These are phyloP conservation scores for Tylopilus cervinicoccineus DNA, from an alignment of 768 basidiomycete species.

Conservation along the genomic window DNA sequence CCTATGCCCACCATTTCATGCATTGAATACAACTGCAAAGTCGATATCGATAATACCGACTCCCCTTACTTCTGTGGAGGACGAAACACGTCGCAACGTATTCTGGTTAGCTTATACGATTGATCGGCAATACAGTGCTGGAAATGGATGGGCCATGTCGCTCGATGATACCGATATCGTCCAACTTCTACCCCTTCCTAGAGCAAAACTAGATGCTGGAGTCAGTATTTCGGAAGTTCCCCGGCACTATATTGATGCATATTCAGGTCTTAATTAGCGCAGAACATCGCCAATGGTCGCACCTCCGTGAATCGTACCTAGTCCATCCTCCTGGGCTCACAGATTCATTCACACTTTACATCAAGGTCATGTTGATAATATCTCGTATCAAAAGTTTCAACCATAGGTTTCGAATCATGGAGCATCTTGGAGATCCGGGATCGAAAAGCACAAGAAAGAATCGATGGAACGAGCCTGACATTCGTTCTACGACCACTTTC, in stretches of 20 bases:
- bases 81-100: slow-evolving; percentile 66
- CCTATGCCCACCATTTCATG: slow-evolving; percentile 61
- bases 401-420: slow-evolving; percentile 56
- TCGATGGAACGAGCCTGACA: slow-evolving; percentile 45
- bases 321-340: slow-evolving; percentile 57
- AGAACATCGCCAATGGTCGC: slow-evolving; percentile 64
- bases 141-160: slow-evolving; percentile 67
- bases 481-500: slow-evolving; percentile 59
- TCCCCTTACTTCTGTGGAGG: slow-evolving; percentile 61
- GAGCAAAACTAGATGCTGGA: slow-evolving; percentile 57
- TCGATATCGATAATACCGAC: slow-evolving; percentile 57
- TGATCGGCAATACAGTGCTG: slow-evolving; percentile 63
- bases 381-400: slow-evolving; percentile 64
- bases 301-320: slow-evolving; percentile 56
- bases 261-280: slow-evolving; percentile 44
- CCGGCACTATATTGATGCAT: slow-evolving; percentile 6
- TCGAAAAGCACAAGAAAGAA: slow-evolving; percentile 22
- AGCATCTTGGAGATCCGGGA: slow-evolving; percentile 54
- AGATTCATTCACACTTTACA: slow-evolving; percentile 68
- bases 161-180: slow-evolving; percentile 74
- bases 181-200: slow-evolving; percentile 62
- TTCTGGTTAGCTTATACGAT: slow-evolving; percentile 72
- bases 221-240: slow-evolving; percentile 34
- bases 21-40: slow-evolving; percentile 54
- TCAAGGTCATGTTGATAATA: slow-evolving; percentile 65